phyloP scores from a whole-genome alignment of 768 basidiomycete genomes.

The Filobasidium wieringae region DNA sequence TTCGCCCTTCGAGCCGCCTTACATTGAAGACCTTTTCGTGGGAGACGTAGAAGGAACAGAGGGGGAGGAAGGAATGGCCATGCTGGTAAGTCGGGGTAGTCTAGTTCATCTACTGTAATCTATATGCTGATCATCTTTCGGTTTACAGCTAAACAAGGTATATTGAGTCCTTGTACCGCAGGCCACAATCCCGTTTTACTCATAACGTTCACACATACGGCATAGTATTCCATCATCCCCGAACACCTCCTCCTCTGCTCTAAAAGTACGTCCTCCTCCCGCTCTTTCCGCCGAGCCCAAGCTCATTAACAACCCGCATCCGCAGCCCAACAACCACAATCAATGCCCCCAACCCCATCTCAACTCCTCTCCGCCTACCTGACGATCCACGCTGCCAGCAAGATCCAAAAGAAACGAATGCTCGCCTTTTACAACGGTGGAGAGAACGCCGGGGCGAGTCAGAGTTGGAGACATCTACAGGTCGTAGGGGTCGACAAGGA shows the following conservation, averaged over 20 bases:
- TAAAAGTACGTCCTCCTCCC: constrained; percentile 49
- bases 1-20: constrained; percentile 81
- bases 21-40: constrained; percentile 59
- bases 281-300: not conserved
- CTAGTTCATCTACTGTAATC: not conserved
- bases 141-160: constrained; percentile 25
- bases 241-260: constrained; percentile 79
- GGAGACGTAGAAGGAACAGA: constrained; percentile 52
- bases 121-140: not conserved
- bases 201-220: too few relatives aligned
- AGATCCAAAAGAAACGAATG: constrained; percentile 41
- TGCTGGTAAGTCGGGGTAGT: constrained; percentile 24
- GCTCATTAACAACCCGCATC: not conserved
- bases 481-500: constrained; percentile 52
- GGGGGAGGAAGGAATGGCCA: constrained; percentile 46
- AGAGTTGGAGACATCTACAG: constrained; percentile 84
- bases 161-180: not conserved
- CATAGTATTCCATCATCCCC: constrained; percentile 65
- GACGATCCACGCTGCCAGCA: constrained; percentile 58
- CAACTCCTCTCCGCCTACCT: constrained; percentile 67
- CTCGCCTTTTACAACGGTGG: constrained; percentile 88
- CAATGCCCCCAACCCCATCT: constrained; percentile 62
- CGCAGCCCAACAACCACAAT: constrained; percentile 46
- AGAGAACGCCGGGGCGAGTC: constrained; percentile 60
- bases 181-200: not conserved